Evolutionary conservation across 305 asterid genomes (phyloP).

Genomic region (Salvia sclarea): DNA sequence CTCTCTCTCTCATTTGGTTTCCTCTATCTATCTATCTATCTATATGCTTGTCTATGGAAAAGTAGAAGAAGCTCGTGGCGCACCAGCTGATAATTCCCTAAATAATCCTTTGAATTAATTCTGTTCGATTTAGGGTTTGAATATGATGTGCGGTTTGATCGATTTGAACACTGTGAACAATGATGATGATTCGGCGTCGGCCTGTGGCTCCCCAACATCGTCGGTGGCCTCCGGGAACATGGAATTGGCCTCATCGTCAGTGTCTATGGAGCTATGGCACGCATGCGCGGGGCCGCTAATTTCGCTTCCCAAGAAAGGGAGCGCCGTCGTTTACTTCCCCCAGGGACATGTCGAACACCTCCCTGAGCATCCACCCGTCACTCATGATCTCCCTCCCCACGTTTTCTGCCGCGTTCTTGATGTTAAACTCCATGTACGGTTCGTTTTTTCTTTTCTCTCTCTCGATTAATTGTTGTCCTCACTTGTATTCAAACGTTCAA

Average conservation of each 20-base stretch:
- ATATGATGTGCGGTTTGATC: conserved; percentile 62
- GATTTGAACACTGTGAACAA: conserved; percentile 72
- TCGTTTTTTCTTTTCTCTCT: background rate
- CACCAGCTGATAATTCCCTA: conserved; percentile 10
- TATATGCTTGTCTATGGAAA: conserved; percentile 5
- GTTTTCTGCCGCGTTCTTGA: conserved; percentile 93
- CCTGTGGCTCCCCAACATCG: conserved; percentile 38
- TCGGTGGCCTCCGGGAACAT: conserved; percentile 50
- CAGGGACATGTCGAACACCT: conserved; percentile 91
- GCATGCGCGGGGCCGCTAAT: conserved; percentile 98
- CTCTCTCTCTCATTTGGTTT: conserved; percentile 19
- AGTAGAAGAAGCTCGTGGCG: conserved; percentile 22
- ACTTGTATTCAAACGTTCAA: conserved; percentile 9
- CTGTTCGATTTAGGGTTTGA: conserved; percentile 45
- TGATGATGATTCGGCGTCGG: conserved; percentile 52
- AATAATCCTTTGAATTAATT: conserved; percentile 13
- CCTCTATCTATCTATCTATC: too few species aligned
- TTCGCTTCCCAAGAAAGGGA: conserved; percentile 87
- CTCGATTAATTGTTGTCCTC: background rate
- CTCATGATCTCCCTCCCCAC: conserved; percentile 73
- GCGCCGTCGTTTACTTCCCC: conserved; percentile 84
- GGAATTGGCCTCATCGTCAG: conserved; percentile 47
- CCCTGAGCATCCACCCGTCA: conserved; percentile 52
- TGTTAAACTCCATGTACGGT: conserved; percentile 80
- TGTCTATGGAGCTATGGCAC: conserved; percentile 98